These are phyloP conservation scores for Penicillium coffeae DNA, from an alignment of 495 filamentous ascomycete species.

Conservation along the genomic window DNA sequence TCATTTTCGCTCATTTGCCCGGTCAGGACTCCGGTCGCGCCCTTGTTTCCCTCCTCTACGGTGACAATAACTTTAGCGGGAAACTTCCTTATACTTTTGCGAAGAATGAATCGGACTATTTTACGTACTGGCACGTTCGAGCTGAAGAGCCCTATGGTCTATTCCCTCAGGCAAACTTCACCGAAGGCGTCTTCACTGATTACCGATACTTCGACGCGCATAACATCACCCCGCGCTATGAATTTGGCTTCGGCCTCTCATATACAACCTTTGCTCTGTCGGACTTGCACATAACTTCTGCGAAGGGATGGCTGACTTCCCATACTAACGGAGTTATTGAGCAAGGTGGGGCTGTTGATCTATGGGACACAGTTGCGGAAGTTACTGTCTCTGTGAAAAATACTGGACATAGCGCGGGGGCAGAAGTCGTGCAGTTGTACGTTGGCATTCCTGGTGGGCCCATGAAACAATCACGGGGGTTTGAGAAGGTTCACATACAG, in stretches of 20 bases:
- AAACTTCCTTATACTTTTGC: slow-evolving; percentile 77
- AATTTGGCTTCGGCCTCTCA: slow-evolving; percentile 47
- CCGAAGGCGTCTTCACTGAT: slow-evolving; percentile 63
- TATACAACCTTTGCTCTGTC: slow-evolving; percentile 19
- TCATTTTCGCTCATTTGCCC: slow-evolving; percentile 70
- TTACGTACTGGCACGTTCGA: slow-evolving; percentile 29
- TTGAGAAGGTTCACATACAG: slow-evolving; percentile 53
- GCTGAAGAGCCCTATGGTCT: slow-evolving; percentile 33
- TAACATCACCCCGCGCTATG: slow-evolving; percentile 57
- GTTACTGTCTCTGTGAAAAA: slow-evolving; percentile 52
- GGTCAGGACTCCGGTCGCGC: slow-evolving; percentile 75
- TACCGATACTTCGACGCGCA: slow-evolving; percentile 62
- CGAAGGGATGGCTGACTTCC: slow-evolving; percentile 50
- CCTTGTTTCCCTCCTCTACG: slow-evolving; percentile 67
- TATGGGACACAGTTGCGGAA: slow-evolving; percentile 55
- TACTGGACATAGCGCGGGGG: slow-evolving; percentile 44
- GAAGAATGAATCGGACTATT: slow-evolving; percentile 63
- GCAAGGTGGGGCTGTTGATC: slow-evolving; percentile 55
- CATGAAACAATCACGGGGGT: slow-evolving; percentile 59
- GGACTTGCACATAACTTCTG: slow-evolving; percentile 17
- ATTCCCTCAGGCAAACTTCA: slow-evolving; percentile 51
- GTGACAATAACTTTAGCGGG: slow-evolving; percentile 60
- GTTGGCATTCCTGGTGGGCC: slow-evolving; percentile 42
- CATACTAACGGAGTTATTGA: slow-evolving; percentile 35
- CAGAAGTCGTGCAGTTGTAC: slow-evolving; percentile 58